These are phyloP conservation scores for Hordeum vulgare DNA, from an alignment of 176 grass and related monocot genomes.

Conservation along the genomic window MorexV3_pseudomolecules_assembly NC_058518.1:485794773-485795272, in stretches of 20 bases:
- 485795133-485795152: slow-evolving; percentile 79
- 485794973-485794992: not conserved
- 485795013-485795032: not conserved
- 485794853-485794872: not conserved
- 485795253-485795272: slow-evolving; percentile 7
- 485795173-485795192: slow-evolving; percentile 98
- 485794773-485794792: slow-evolving; percentile 64
- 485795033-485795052: not conserved
- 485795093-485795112: slow-evolving; percentile 72
- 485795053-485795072: slow-evolving; percentile 10
- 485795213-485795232: slow-evolving; percentile 60
- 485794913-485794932: not conserved
- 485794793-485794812: slow-evolving; percentile 72
- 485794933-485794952: not conserved
- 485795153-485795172: slow-evolving; percentile 89
- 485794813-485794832: slow-evolving; percentile 71
- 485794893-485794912: not conserved
- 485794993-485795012: not conserved
- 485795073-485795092: not conserved
- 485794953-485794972: not conserved
- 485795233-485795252: not conserved
- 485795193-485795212: slow-evolving; percentile 95
- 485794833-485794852: slow-evolving; percentile 3
- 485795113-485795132: slow-evolving; percentile 69
- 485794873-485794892: slow-evolving; percentile 3